phyloP scores from a whole-genome alignment of 345 rosid species.

The Hirschfeldia incana region DNA sequence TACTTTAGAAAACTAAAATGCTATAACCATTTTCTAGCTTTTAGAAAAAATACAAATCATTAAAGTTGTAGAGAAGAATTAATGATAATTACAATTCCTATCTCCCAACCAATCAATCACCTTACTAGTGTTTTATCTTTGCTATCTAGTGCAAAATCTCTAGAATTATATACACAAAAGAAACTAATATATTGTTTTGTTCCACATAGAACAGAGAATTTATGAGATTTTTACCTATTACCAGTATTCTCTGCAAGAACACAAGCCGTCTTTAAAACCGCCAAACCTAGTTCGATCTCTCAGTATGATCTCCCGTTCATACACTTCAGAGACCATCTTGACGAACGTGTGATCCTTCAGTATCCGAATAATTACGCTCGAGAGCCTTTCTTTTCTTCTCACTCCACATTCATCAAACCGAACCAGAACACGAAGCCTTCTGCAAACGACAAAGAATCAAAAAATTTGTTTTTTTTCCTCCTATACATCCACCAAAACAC shows the following conservation, averaged over 20 bases:
- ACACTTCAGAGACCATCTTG: constrained; percentile 26
- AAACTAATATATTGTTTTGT: background rate
- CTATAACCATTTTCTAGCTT: too few relatives aligned
- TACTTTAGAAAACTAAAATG: too few relatives aligned
- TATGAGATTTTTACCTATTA: background rate
- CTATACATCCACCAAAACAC: constrained; percentile 30
- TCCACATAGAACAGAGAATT: background rate
- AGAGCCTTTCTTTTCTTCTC: background rate
- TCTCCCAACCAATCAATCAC: background rate
- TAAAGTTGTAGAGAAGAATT: too few relatives aligned
- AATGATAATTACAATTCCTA: background rate
- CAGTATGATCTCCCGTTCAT: background rate
- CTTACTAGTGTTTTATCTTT: background rate
- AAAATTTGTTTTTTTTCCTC: background rate
- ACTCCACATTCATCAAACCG: constrained; percentile 15
- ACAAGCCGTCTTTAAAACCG: constrained; percentile 19
- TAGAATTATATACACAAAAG: background rate
- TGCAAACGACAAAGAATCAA: constrained; percentile 32
- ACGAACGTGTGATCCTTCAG: constrained; percentile 37
- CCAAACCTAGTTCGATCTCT: constrained; percentile 31
- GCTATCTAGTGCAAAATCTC: background rate
- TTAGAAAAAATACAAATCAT: too few relatives aligned
- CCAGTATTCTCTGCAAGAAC: constrained; percentile 34
- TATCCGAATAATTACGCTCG: background rate
- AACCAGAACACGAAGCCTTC: constrained; percentile 26